These are phyloP conservation scores for Tuber indicum DNA, from an alignment of 495 filamentous ascomycete genomes.

Conservation along the genomic window DNA sequence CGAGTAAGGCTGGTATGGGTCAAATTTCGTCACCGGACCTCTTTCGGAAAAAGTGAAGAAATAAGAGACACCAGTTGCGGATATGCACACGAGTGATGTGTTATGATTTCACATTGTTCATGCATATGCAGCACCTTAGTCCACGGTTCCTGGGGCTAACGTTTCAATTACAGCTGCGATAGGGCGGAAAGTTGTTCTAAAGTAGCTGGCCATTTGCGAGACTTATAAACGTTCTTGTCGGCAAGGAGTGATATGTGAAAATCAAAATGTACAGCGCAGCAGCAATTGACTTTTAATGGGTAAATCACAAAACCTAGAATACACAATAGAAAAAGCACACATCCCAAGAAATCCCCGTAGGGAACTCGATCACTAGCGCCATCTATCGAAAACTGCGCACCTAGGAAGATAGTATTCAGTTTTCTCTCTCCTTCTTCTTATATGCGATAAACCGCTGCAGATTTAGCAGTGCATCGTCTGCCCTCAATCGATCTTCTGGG, in stretches of 20 bases:
- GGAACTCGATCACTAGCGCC: neutral
- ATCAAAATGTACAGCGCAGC: neutral
- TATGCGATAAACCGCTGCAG: constrained; percentile 55
- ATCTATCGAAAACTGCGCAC: neutral
- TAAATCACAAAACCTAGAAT: neutral
- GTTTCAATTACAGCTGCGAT: neutral
- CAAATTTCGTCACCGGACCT: neutral
- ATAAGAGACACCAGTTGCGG: neutral
- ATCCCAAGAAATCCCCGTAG: neutral
- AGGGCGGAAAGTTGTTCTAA: neutral
- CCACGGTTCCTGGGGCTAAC: neutral
- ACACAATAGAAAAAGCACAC: neutral
- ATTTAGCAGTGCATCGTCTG: constrained; percentile 55
- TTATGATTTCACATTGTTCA: neutral
- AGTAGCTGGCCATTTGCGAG: neutral
- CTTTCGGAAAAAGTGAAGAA: neutral
- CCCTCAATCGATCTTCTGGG: constrained; percentile 49
- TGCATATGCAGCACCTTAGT: neutral
- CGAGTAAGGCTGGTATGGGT: neutral
- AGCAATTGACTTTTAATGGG: neutral
- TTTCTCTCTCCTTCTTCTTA: constrained; percentile 49
- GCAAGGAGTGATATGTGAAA: neutral
- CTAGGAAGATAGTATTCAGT: neutral
- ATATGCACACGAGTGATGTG: neutral
- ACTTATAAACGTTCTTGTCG: neutral